Percentiles rank a stretch among this genome's conserved stretches.
Conservation (phyloP, 345 rosid genomes). For the Arabis alpina region DNA sequence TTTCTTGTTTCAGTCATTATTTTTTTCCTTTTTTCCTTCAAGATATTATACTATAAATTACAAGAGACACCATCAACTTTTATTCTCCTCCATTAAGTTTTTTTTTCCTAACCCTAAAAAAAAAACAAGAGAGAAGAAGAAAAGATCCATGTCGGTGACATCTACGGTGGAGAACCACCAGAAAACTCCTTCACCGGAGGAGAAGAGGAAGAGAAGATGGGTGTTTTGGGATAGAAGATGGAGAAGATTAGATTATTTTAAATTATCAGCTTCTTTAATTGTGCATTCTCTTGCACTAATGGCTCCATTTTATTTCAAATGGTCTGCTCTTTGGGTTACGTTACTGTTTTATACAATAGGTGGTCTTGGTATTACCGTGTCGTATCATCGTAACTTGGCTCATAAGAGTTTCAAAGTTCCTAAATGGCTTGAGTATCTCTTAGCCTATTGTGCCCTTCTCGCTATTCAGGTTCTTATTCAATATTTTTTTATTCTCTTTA, state of each 20-base stretch:
- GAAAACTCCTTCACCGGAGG: slow-evolving; percentile 39
- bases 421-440: slow-evolving; percentile 83
- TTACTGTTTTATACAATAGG: slow-evolving; percentile 62
- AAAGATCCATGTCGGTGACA: slow-evolving; percentile 38
- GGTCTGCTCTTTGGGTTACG: slow-evolving; percentile 73
- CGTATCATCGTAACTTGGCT: slow-evolving; percentile 74
- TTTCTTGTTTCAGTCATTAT: slow-evolving; percentile 8
- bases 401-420: slow-evolving; percentile 83
- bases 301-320: slow-evolving; percentile 78
- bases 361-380: slow-evolving; percentile 79
- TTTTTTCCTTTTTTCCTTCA: too few species aligned
- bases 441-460: slow-evolving; percentile 78
- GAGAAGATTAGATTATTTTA: slow-evolving; percentile 58
- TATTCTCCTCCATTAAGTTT: slow-evolving; percentile 21
- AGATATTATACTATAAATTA: slow-evolving; percentile 38
- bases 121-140: background rate
- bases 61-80: slow-evolving; percentile 12
- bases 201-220: slow-evolving; percentile 54
- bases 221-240: slow-evolving; percentile 60
- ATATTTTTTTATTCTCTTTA: background rate
- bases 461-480: slow-evolving; percentile 65
- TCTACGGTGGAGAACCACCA: slow-evolving; percentile 42
- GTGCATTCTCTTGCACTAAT: slow-evolving; percentile 69
- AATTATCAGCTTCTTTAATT: slow-evolving; percentile 52
- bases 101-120: background rate